These are phyloP conservation scores for Anthracocystis setariae DNA, from an alignment of 1,284 basidiomycete genomes.

Conservation along the genomic window DNA sequence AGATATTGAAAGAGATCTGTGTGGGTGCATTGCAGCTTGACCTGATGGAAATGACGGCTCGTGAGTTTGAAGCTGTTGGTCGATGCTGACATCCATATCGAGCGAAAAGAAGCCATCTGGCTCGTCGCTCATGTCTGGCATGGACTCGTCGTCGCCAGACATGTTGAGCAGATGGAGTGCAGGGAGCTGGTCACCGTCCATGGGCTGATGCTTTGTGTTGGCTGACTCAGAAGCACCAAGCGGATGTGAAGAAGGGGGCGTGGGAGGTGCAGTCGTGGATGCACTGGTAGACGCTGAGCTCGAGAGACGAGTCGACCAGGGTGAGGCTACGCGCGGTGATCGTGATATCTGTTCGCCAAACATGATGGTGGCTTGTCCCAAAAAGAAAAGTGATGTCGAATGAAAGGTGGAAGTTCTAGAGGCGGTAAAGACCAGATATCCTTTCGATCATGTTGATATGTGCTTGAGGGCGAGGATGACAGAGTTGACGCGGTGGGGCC, in stretches of 20 bases:
- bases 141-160: constrained; percentile 33
- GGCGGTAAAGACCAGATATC: constrained; percentile 10
- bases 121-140: constrained; percentile 41
- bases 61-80: constrained; percentile 27
- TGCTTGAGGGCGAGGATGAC: neutral
- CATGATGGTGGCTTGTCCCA: too few relatives aligned
- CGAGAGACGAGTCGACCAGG: constrained; percentile 45
- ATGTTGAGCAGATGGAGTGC: constrained; percentile 42
- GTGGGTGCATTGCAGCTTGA: neutral
- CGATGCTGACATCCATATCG: constrained; percentile 55
- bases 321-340: constrained; percentile 29
- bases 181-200: constrained; percentile 11
- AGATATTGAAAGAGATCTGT: neutral
- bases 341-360: constrained; percentile 34
- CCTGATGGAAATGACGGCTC: neutral
- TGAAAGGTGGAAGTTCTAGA: neutral
- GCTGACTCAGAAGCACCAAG: neutral
- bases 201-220: constrained; percentile 5
- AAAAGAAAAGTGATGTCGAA: neutral
- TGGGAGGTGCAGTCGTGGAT: constrained; percentile 37
- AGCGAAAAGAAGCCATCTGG: constrained; percentile 56
- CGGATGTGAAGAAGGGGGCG: constrained; percentile 18
- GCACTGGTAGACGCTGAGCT: constrained; percentile 38
- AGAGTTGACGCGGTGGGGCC: too few relatives aligned
- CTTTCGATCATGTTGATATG: constrained; percentile 36